Conservation (phyloP, 495 filamentous ascomycete species). For the Penicillium taxi region DNA sequence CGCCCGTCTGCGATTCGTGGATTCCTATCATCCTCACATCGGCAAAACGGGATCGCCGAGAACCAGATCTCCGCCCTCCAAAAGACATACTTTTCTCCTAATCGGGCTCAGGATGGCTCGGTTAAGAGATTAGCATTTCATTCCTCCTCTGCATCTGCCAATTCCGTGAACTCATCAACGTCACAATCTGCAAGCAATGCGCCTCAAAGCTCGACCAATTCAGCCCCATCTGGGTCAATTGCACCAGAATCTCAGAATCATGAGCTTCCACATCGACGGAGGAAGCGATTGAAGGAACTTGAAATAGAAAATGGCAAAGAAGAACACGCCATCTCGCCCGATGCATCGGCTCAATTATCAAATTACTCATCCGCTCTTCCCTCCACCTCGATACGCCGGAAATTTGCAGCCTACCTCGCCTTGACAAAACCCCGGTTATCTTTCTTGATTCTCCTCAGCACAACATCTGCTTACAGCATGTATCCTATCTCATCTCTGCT, state of each 20-base stretch:
- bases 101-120: slow-evolving; percentile 18
- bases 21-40: slow-evolving; percentile 28
- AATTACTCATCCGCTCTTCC: slow-evolving; percentile 59
- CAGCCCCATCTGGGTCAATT: slow-evolving; percentile 9
- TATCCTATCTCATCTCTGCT: slow-evolving; percentile 65
- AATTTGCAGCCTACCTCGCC: slow-evolving; percentile 76
- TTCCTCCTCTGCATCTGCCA: slow-evolving; percentile 23
- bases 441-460: slow-evolving; percentile 82
- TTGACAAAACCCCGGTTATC: slow-evolving; percentile 92
- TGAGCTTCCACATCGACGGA: slow-evolving; percentile 43
- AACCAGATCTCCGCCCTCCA: slow-evolving; percentile 24
- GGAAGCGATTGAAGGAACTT: slow-evolving; percentile 43
- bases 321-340: slow-evolving; percentile 53
- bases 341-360: slow-evolving; percentile 77
- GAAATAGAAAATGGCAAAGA: slow-evolving; percentile 14
- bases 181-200: neutral
- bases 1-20: slow-evolving; percentile 19
- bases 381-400: slow-evolving; percentile 63
- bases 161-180: neutral
- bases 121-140: slow-evolving; percentile 18
- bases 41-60: slow-evolving; percentile 23
- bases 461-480: slow-evolving; percentile 84
- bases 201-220: slow-evolving; percentile 5
- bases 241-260: slow-evolving; percentile 15
- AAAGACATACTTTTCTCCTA: slow-evolving; percentile 38